Evolutionary conservation across 2,329 filamentous ascomycete genomes (phyloP).

Genomic region (Fusarium oligoseptatum): DNA sequence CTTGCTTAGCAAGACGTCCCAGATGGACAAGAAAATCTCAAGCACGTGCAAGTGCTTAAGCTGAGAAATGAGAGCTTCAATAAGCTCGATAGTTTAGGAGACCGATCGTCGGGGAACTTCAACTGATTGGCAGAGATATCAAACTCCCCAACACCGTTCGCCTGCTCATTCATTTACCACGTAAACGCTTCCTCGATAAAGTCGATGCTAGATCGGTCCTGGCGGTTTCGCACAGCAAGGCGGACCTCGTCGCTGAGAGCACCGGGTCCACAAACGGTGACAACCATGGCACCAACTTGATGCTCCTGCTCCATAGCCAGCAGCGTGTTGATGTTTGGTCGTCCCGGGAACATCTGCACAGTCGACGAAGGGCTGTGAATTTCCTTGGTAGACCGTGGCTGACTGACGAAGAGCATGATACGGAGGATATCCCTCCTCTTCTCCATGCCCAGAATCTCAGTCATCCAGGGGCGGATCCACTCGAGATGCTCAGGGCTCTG

Average conservation of each 20-base stretch:
- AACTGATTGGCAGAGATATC: conserved; percentile 22
- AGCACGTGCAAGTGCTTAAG: conserved; percentile 11
- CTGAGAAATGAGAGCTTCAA: conserved; percentile 5
- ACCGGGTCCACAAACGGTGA: conserved; percentile 81
- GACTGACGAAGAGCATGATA: conserved; percentile 83
- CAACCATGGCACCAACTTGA: conserved; percentile 79
- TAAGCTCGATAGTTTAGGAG: neutral
- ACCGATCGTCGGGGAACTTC: conserved; percentile 2
- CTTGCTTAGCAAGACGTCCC: conserved; percentile 35
- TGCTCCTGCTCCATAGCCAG: conserved; percentile 80
- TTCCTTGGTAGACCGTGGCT: conserved; percentile 81
- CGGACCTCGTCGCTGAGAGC: conserved; percentile 81
- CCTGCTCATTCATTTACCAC: conserved; percentile 56
- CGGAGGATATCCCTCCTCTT: conserved; percentile 79
- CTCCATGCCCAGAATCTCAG: conserved; percentile 81
- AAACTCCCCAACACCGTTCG: conserved; percentile 10
- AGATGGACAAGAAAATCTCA: conserved; percentile 23
- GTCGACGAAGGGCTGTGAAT: conserved; percentile 83
- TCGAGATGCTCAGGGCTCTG: conserved; percentile 84
- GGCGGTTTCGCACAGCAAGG: conserved; percentile 72
- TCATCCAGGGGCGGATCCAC: conserved; percentile 90
- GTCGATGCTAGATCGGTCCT: conserved; percentile 76
- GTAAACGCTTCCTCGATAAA: conserved; percentile 85
- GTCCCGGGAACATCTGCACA: conserved; percentile 87
- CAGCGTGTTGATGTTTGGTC: conserved; percentile 80